Evolutionary conservation across 139 green algal genomes (phyloP), one percentile per base, ranked within the genome.

Genomic region (Chlorella vulgaris): DNA sequence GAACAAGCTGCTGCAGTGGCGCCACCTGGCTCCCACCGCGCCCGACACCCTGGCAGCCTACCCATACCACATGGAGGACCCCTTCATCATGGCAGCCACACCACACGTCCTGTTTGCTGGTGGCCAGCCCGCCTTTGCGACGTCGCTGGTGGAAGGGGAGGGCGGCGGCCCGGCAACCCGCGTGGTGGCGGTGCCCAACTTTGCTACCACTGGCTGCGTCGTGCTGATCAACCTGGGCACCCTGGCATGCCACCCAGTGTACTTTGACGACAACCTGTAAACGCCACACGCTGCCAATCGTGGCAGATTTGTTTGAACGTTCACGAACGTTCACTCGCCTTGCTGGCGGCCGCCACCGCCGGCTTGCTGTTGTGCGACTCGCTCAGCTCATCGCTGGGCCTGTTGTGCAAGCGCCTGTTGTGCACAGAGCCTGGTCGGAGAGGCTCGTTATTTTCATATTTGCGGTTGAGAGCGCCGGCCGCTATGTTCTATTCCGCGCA

Each of bases 41-140:
- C 97, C 97, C n/a, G 97, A 99, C 89, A 99, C 96, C 13, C 92
- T 99, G 33, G 89, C 94, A 24, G 93, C 89, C 87, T 98, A 97
- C 86, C 97, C 97, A 50, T 98, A 95, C 83, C 62, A 87, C 31
- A 90, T 96, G 73, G 29, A 75, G 8, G 97, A 99, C 88, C 97
- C 97, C 42, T 99, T 99, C 88, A 89, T 99, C 28, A 33, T 99
- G n/a, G 39, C 86, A 1, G 22, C 77, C n/a, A 87, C 86, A 2
- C 97, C 97, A 0, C 94, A 99, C 80, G 92, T 99, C 18, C 93
- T 96, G 74, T 99, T 99, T 81, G 94, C 90, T 0, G 97, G 96
- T 66, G 95, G 95, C 74, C 95, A 99, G 88, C 88, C 94, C 1
- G 80, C 73, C 18, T 99, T 96, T 84, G 89, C 78, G 3, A 95